These are phyloP conservation scores for Hypericum perforatum DNA, from an alignment of 345 rosid genomes.

Conservation along the genomic window DNA sequence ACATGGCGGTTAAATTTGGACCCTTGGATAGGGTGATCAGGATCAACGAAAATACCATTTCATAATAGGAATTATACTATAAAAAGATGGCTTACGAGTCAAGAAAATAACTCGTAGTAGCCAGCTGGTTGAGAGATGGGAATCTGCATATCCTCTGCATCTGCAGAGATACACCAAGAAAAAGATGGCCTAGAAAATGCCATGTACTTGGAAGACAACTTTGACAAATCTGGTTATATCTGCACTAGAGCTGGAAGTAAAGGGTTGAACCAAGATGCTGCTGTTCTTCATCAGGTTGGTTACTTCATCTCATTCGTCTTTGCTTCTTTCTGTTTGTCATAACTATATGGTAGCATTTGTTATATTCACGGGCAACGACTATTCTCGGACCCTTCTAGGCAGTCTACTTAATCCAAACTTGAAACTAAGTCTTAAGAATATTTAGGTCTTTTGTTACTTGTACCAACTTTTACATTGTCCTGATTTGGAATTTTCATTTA, in stretches of 20 bases:
- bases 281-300: slow-evolving; percentile 49
- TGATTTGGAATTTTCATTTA: background rate
- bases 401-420: too few species aligned
- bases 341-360: too few species aligned
- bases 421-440: background rate
- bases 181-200: slow-evolving; percentile 19
- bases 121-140: slow-evolving; percentile 26
- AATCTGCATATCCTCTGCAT: slow-evolving; percentile 40
- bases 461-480: background rate
- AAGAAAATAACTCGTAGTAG: background rate
- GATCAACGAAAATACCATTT: slow-evolving; percentile 10
- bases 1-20: too few species aligned
- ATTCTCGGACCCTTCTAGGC: too few species aligned
- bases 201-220: slow-evolving; percentile 8
- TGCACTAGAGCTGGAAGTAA: slow-evolving; percentile 59
- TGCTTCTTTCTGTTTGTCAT: too few species aligned
- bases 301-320: background rate
- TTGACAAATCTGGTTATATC: slow-evolving; percentile 33
- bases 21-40: slow-evolving; percentile 15
- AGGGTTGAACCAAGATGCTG: slow-evolving; percentile 80
- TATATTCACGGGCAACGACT: too few species aligned
- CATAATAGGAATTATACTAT: slow-evolving; percentile 10
- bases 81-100: background rate
- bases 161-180: slow-evolving; percentile 32
- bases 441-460: background rate